Evolutionary conservation across 495 filamentous ascomycete species (phyloP), one percentile per base, ranked within the genome.

Genomic region (Podospora pseudocomata): DNA sequence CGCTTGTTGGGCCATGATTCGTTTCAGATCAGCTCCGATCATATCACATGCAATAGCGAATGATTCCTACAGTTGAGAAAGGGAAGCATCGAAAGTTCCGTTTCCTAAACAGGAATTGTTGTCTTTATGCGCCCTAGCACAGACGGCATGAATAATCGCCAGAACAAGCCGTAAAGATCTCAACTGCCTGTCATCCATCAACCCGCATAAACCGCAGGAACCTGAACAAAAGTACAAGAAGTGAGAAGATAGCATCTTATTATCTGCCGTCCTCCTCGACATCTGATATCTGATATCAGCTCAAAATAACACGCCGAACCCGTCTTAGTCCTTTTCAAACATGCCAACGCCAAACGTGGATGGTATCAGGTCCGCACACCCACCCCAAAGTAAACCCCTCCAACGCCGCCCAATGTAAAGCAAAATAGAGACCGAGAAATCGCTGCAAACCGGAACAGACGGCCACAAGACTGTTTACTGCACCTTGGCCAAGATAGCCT

Each of bases 401-500:
- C 66, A 75, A 74, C 73, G 66, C 75, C 73, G 63, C 70, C 70
- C 71, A 70, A 73, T 73, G 68, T 69, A 75, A 55, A 65, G 44
- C 9, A 67, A 60, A 55, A 60, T 44, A 20, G n/a, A 57, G 56
- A 56, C 60, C 34, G 59, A 58, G n/a, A 15, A 39, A 49, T 4
- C 56, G n/a, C 62, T 53, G 57, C n/a, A 53, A 20, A 44, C 15
- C 4, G 27, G 64, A 20, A 54, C 15, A 39, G n/a, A 49, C 39
- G 34, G 23, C 54, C 27, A 30, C n/a, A 56, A 32, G 30, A 32
- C 30, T 20, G 30, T 58, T 80, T 84, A 92, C 82, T 92, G 84
- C 80, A 96, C 91, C 68, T 81, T 86, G 57, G 87, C 87, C 73
- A 99, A 75, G 64, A 99, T 86, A 83, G 93, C 93, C 84, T 96